A percentile compares a stretch with the other conserved stretches of the same genome.
Evolutionary conservation across 2,329 filamentous ascomycete species (phyloP).

Genomic region (Fusarium sp.): DNA sequence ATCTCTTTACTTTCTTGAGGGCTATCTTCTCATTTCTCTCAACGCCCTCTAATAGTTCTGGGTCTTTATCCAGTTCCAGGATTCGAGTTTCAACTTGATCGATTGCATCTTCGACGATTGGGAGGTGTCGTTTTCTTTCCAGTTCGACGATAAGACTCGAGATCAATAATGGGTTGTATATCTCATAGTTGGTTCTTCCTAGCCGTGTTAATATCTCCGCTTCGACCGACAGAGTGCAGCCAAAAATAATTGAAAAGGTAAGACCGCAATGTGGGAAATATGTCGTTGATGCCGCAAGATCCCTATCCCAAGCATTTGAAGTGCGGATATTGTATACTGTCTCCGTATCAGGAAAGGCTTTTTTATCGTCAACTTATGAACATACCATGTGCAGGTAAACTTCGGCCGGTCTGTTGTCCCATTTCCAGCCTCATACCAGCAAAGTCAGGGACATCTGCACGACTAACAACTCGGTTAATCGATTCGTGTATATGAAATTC

Average conservation of each 20-base stretch:
- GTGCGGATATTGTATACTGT: slow-evolving; percentile 18
- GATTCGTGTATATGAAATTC: slow-evolving; percentile 3
- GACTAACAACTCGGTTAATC: background rate
- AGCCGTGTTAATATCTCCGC: slow-evolving; percentile 3
- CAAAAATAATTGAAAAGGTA: slow-evolving; percentile 17
- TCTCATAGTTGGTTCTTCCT: background rate
- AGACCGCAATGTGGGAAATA: slow-evolving; percentile 4
- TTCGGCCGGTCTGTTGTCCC: background rate
- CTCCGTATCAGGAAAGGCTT: background rate
- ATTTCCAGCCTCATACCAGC: slow-evolving; percentile 4
- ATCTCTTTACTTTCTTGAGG: background rate
- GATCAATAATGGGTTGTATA: slow-evolving; percentile 8
- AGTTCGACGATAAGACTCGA: slow-evolving; percentile 6
- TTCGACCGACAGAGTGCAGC: slow-evolving; percentile 7
- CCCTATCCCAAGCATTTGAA: slow-evolving; percentile 7
- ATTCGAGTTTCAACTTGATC: background rate
- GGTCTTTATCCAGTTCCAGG: background rate
- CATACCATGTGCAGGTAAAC: slow-evolving; percentile 3
- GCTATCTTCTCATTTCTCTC: background rate
- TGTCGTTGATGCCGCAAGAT: slow-evolving; percentile 12
- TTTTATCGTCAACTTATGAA: no score
- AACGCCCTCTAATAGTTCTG: background rate
- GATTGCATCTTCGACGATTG: background rate
- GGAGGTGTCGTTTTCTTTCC: slow-evolving; percentile 4
- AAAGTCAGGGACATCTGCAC: slow-evolving; percentile 8